Evolutionary conservation across 805 yeast genomes (phyloP).

Genomic region (Nakazawaea anatomiae): DNA sequence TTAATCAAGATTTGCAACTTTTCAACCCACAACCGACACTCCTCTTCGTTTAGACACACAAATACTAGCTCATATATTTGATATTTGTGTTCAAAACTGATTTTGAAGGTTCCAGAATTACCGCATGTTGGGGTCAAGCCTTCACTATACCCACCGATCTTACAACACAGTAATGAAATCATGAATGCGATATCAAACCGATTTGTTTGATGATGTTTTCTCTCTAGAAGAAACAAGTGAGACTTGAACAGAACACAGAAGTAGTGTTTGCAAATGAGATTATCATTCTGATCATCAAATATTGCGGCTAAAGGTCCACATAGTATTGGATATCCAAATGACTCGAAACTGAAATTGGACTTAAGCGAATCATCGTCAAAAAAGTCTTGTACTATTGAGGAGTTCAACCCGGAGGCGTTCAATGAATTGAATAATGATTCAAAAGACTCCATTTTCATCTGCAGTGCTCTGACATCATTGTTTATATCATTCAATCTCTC

Average conservation of each 20-base stretch:
- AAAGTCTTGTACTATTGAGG: conserved; percentile 10
- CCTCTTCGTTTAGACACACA: conserved; percentile 25
- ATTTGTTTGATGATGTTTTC: conserved; percentile 21
- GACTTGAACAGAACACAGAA: conserved; percentile 44
- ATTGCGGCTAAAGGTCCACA: conserved; percentile 35
- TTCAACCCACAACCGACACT: conserved; percentile 36
- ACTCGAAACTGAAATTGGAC: conserved; percentile 31
- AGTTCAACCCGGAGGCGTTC: conserved; percentile 9
- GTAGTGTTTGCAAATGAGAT: conserved; percentile 16
- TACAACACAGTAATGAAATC: conserved; percentile 37
- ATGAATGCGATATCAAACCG: conserved; percentile 35
- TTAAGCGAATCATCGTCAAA: not conserved
- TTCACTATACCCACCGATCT: conserved; percentile 20
- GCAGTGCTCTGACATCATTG: conserved; percentile 14
- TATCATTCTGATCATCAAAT: conserved; percentile 28
- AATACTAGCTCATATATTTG: conserved; percentile 40
- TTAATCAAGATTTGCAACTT: conserved; percentile 22
- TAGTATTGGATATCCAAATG: conserved; percentile 39
- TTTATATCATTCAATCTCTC: conserved; percentile 21
- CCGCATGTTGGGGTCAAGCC: conserved; percentile 17
- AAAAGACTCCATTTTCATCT: conserved; percentile 15
- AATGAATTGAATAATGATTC: conserved; percentile 14
- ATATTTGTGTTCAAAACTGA: conserved; percentile 38
- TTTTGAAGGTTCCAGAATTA: conserved; percentile 27
- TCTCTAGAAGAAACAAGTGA: conserved; percentile 32